A percentile compares a stretch with the other conserved stretches of the same genome.
phyloP scores from a whole-genome alignment of 306 rosid species.

The Pueraria montana region DNA sequence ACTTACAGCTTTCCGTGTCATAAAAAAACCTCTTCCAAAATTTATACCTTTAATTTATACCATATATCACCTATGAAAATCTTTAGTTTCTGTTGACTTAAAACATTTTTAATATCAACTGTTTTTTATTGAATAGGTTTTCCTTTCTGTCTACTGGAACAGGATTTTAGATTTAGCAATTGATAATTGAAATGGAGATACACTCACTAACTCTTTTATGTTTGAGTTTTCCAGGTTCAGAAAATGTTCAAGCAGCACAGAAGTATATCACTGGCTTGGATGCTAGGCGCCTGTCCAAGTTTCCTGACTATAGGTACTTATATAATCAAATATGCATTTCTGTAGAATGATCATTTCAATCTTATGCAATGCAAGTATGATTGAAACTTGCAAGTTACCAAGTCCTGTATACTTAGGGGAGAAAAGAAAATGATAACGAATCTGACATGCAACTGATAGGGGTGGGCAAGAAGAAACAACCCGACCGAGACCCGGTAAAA shows the following conservation, averaged over 20 bases:
- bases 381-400: neutral
- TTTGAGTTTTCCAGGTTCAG: slow-evolving; percentile 70
- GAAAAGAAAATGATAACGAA: slow-evolving; percentile 6
- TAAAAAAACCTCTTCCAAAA: neutral
- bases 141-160: neutral
- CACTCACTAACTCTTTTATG: slow-evolving; percentile 15
- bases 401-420: neutral
- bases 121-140: neutral
- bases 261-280: slow-evolving; percentile 96
- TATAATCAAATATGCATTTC: slow-evolving; percentile 17
- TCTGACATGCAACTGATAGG: neutral
- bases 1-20: neutral
- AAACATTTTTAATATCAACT: neutral
- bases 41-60: neutral
- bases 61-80: neutral
- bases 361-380: neutral
- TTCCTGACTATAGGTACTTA: slow-evolving; percentile 79
- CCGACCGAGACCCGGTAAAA: too few species aligned
- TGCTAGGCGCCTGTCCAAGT: slow-evolving; percentile 88
- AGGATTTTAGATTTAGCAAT: slow-evolving; percentile 1
- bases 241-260: slow-evolving; percentile 88
- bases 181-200: slow-evolving; percentile 28
- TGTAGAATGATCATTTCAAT: neutral
- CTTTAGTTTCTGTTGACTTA: neutral
- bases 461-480: too few species aligned